Evolutionary conservation across 2,329 filamentous ascomycete genomes (phyloP).

Genomic region (Trichophyton equinum): DNA sequence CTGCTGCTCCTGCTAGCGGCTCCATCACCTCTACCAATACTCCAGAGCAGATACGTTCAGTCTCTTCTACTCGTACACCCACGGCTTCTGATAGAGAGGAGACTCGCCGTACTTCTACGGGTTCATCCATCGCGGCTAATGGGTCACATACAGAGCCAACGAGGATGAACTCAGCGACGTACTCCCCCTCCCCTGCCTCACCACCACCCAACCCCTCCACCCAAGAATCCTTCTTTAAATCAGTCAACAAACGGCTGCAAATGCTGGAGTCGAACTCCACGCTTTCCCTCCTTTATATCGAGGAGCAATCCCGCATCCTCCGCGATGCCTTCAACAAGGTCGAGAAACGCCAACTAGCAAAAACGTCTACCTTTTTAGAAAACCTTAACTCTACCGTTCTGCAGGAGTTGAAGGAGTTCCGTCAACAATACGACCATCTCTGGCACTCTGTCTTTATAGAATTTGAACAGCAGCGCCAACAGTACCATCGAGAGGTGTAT

Average conservation of each 20-base stretch:
- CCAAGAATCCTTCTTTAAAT: constrained; percentile 96
- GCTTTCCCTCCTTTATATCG: constrained; percentile 86
- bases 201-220: constrained; percentile 60
- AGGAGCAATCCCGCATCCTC: constrained; percentile 83
- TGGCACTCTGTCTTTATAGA: constrained; percentile 94
- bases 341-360: constrained; percentile 75
- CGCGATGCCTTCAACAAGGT: constrained; percentile 76
- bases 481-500: constrained; percentile 69
- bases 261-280: constrained; percentile 88
- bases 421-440: constrained; percentile 84
- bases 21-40: background rate
- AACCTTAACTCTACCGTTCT: constrained; percentile 80
- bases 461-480: constrained; percentile 74
- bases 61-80: background rate
- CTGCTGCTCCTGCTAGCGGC: background rate
- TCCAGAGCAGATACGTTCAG: background rate
- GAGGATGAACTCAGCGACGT: constrained; percentile 15
- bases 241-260: constrained; percentile 81
- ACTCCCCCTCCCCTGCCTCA: constrained; percentile 23
- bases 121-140: background rate
- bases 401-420: constrained; percentile 62
- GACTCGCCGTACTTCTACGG: background rate
- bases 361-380: constrained; percentile 68
- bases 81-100: background rate
- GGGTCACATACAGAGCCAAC: constrained; percentile 1